Conservation (phyloP, 2,329 filamentous ascomycete genomes). For the Iodosphaeria phyllophila region DNA sequence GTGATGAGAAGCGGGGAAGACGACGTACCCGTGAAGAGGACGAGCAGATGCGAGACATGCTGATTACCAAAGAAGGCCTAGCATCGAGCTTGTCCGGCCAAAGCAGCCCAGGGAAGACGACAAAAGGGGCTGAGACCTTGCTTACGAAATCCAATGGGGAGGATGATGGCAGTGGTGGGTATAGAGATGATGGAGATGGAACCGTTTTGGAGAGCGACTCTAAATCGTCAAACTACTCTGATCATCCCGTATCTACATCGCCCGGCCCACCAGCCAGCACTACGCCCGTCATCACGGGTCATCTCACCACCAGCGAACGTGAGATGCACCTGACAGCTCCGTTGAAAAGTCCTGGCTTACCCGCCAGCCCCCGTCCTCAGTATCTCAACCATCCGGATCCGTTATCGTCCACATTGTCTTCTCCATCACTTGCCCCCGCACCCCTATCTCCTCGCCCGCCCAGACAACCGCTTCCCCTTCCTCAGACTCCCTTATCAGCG, state of each 20-base stretch:
- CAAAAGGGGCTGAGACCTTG: constrained; percentile 19
- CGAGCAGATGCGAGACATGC: constrained; percentile 54
- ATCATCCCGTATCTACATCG: no score
- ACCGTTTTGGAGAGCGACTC: no score
- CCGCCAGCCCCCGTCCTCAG: constrained; percentile 42
- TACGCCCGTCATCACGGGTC: constrained; percentile 24
- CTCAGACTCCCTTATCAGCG: constrained; percentile 41
- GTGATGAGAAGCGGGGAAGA: constrained; percentile 52
- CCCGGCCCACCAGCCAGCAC: no score
- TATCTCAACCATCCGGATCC: no score
- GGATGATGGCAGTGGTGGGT: no score
- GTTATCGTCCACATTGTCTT: constrained; percentile 33
- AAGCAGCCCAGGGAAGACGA: constrained; percentile 27
- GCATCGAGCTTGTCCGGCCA: constrained; percentile 49
- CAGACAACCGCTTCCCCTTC: constrained; percentile 53
- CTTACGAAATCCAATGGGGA: no score
- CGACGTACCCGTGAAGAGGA: constrained; percentile 78
- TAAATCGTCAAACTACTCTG: no score
- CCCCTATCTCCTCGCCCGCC: constrained; percentile 56
- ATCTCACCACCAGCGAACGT: constrained; percentile 21
- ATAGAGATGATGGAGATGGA: no score
- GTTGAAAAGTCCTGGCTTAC: constrained; percentile 40
- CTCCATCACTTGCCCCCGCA: constrained; percentile 41
- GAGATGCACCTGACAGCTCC: constrained; percentile 18
- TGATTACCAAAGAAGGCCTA: constrained; percentile 49